Conservation (phyloP, 1,284 basidiomycete species). For the Cryptococcus wingfieldii region DNA sequence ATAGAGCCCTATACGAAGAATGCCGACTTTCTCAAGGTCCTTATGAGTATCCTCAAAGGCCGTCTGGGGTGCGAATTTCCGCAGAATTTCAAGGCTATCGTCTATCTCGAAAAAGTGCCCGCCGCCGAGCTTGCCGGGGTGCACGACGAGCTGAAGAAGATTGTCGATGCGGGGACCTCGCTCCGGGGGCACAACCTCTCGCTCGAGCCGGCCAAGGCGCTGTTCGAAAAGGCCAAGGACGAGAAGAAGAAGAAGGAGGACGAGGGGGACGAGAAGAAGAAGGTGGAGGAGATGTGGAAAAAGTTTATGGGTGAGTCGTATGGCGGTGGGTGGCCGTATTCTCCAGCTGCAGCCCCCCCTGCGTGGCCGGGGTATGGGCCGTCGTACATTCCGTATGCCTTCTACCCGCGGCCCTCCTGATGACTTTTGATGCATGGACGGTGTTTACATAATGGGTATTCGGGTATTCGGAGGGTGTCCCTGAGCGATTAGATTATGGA, state of each 20-base stretch:
- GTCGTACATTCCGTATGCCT: no score
- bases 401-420: no score
- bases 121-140: conserved; percentile 17
- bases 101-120: conserved; percentile 26
- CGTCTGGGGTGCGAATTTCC: conserved; percentile 39
- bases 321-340: conserved; percentile 26
- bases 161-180: conserved; percentile 11
- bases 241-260: conserved; percentile 16
- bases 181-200: no score
- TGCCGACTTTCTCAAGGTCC: conserved; percentile 19
- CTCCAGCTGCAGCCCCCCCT: conserved; percentile 17
- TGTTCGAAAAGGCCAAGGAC: conserved; percentile 25
- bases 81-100: conserved; percentile 41
- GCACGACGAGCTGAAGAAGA: conserved; percentile 24
- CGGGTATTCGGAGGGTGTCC: no score
- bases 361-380: no score
- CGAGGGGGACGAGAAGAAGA: conserved; percentile 33
- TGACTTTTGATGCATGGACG: no score
- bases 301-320: conserved; percentile 31
- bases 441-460: no score
- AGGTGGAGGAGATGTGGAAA: conserved; percentile 40
- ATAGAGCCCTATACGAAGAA: no score
- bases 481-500: no score
- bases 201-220: conserved; percentile 22
- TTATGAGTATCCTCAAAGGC: conserved; percentile 33